Conservation (phyloP, 768 basidiomycete species). For the Psilocybe azurescens region DNA sequence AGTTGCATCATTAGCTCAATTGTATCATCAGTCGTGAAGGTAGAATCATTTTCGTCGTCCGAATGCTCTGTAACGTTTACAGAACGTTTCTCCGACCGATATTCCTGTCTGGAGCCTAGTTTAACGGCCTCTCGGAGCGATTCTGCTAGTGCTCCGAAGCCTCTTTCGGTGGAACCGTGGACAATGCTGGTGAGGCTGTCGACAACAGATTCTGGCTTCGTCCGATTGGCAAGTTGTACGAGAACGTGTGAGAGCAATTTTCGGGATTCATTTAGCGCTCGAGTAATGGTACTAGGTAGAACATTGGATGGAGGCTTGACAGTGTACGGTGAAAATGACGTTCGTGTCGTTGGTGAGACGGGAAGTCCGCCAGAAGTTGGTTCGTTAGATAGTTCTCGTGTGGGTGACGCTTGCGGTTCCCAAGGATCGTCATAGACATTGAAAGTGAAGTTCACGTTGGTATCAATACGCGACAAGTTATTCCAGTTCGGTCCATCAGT, state of each 20-base stretch:
- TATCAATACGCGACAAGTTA: conserved; percentile 24
- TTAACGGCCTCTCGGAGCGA: conserved; percentile 51
- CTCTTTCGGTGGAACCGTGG: conserved; percentile 32
- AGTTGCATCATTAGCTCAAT: conserved; percentile 68
- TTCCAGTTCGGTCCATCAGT: conserved; percentile 9
- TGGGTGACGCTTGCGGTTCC: conserved; percentile 12
- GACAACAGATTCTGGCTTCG: conserved; percentile 57
- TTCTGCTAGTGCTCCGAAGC: conserved; percentile 47
- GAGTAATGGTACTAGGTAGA: conserved; percentile 34
- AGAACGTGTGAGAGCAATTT: conserved; percentile 74
- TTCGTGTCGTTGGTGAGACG: neutral
- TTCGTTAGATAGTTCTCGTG: conserved; percentile 6
- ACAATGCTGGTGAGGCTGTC: conserved; percentile 39
- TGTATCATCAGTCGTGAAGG: conserved; percentile 69
- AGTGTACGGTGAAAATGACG: neutral
- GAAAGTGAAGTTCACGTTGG: conserved; percentile 24
- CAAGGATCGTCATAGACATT: conserved; percentile 27
- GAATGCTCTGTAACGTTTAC: conserved; percentile 44
- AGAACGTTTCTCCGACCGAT: conserved; percentile 9
- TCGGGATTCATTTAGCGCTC: conserved; percentile 63
- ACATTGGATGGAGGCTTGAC: neutral
- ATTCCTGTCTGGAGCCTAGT: conserved; percentile 34
- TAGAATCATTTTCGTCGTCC: conserved; percentile 49
- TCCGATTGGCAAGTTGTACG: conserved; percentile 62
- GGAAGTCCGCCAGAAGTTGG: neutral